Percentiles rank a stretch among this genome's conserved stretches.
These are phyloP conservation scores for Ganoderma lingzhi DNA, from an alignment of 1,284 basidiomycete genomes.

Conservation along the genomic window DNA sequence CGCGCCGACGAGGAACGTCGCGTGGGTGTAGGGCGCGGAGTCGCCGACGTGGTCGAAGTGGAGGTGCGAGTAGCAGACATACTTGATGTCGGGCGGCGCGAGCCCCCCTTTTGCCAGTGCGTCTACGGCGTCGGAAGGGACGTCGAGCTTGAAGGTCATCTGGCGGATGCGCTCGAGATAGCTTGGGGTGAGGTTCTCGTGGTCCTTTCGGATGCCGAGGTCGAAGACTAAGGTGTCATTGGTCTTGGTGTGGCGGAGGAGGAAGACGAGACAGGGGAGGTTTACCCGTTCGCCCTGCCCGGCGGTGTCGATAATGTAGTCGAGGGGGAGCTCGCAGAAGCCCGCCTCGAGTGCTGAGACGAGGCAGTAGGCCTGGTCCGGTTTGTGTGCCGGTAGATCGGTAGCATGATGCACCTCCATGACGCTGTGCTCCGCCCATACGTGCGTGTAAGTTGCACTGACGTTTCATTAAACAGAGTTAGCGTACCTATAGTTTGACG, in stretches of 20 bases:
- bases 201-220: constrained; percentile 58
- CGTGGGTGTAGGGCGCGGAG: constrained; percentile 52
- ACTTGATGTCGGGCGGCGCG: constrained; percentile 48
- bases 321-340: constrained; percentile 45
- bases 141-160: constrained; percentile 33
- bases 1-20: constrained; percentile 54
- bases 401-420: neutral
- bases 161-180: constrained; percentile 19
- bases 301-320: constrained; percentile 48
- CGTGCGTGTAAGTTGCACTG: neutral
- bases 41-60: constrained; percentile 59
- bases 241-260: constrained; percentile 50
- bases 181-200: constrained; percentile 48
- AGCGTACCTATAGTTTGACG: neutral
- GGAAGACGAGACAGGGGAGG: constrained; percentile 57
- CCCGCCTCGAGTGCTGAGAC: constrained; percentile 63
- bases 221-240: constrained; percentile 55
- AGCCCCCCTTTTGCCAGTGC: constrained; percentile 58
- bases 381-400: constrained; percentile 10
- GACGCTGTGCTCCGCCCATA: neutral
- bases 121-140: constrained; percentile 54
- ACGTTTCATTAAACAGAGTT: too few species aligned
- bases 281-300: constrained; percentile 31
- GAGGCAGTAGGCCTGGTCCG: constrained; percentile 28
- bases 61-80: constrained; percentile 59